A percentile compares a stretch with the other conserved stretches of the same genome.
phyloP scores from a whole-genome alignment of 208 protist species.

The Trypanosoma lewisi region DNA sequence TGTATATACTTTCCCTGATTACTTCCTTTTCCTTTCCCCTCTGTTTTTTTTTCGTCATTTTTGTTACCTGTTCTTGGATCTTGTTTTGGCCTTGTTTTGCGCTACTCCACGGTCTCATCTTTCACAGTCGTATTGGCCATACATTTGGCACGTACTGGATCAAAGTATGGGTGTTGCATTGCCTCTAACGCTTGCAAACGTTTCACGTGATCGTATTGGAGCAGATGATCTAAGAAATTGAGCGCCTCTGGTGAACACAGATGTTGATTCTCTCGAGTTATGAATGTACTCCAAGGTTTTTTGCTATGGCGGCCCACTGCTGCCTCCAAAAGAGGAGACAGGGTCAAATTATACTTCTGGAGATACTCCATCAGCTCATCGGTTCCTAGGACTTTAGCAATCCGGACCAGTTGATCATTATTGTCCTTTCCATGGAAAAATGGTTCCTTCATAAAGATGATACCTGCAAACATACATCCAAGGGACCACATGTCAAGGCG shows the following conservation, averaged over 20 bases:
- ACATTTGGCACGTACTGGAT: conserved; percentile 73
- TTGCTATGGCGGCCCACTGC: conserved; percentile 82
- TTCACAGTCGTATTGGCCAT: conserved; percentile 14
- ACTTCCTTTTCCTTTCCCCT: background rate
- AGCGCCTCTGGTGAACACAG: conserved; percentile 96
- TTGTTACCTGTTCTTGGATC: conserved; percentile 2
- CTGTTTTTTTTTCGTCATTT: background rate
- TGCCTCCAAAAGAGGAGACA: conserved; percentile 90
- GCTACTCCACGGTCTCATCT: background rate
- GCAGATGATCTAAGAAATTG: conserved; percentile 97
- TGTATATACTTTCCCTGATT: background rate
- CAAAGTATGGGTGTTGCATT: conserved; percentile 99
- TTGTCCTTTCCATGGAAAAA: conserved; percentile 99
- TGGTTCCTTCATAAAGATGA: conserved; percentile 99
- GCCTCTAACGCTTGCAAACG: conserved; percentile 98
- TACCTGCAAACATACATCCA: conserved; percentile 99
- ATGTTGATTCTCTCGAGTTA: conserved; percentile 95
- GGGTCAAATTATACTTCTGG: conserved; percentile 96
- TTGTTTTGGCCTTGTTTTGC: background rate
- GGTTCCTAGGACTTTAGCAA: conserved; percentile 96
- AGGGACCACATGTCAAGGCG: conserved; percentile 99
- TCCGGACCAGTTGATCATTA: conserved; percentile 98
- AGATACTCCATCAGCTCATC: conserved; percentile 95
- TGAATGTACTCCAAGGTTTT: conserved; percentile 93
- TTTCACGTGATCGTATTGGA: conserved; percentile 97